phyloP scores from a whole-genome alignment of 352 stramenopile genomes.

The Pythium brachiatum region DNA sequence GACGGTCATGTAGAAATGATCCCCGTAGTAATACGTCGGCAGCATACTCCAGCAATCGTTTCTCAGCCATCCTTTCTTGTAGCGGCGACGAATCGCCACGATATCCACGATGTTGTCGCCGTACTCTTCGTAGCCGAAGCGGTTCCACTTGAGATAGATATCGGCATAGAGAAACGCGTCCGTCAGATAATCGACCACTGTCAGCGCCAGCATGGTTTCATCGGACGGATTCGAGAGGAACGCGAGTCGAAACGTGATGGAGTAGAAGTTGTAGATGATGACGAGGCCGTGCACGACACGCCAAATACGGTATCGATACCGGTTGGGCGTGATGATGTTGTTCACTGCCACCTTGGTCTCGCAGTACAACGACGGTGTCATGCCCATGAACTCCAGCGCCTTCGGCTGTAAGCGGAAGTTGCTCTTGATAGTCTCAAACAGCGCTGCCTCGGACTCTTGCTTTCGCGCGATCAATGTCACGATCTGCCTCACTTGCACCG shows the following conservation, averaged over 20 bases:
- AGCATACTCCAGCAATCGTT: slow-evolving; percentile 31
- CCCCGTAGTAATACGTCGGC: slow-evolving; percentile 20
- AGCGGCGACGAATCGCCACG: slow-evolving; percentile 18
- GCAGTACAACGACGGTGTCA: slow-evolving; percentile 17
- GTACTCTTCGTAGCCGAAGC: slow-evolving; percentile 24
- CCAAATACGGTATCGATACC: slow-evolving; percentile 25
- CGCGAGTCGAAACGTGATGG: slow-evolving; percentile 31
- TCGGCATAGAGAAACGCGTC: slow-evolving; percentile 26
- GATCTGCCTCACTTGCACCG: slow-evolving; percentile 20
- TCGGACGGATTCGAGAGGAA: slow-evolving; percentile 16
- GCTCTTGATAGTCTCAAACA: slow-evolving; percentile 17
- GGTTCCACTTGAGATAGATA: slow-evolving; percentile 26
- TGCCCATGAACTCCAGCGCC: slow-evolving; percentile 16
- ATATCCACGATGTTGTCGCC: slow-evolving; percentile 23
- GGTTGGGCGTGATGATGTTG: slow-evolving; percentile 13
- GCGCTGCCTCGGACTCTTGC: slow-evolving; percentile 7
- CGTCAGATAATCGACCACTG: slow-evolving; percentile 20
- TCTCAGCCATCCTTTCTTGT: slow-evolving; percentile 21
- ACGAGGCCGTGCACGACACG: slow-evolving; percentile 39
- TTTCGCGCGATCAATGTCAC: slow-evolving; percentile 18
- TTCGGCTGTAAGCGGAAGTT: slow-evolving; percentile 12
- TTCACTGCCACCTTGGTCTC: slow-evolving; percentile 15
- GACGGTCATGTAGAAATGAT: slow-evolving; percentile 20
- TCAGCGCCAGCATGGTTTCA: slow-evolving; percentile 5
- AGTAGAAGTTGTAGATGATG: slow-evolving; percentile 37